phyloP scores from a whole-genome alignment of 352 stramenopile genomes.

The Phytophthora litchii region DNA sequence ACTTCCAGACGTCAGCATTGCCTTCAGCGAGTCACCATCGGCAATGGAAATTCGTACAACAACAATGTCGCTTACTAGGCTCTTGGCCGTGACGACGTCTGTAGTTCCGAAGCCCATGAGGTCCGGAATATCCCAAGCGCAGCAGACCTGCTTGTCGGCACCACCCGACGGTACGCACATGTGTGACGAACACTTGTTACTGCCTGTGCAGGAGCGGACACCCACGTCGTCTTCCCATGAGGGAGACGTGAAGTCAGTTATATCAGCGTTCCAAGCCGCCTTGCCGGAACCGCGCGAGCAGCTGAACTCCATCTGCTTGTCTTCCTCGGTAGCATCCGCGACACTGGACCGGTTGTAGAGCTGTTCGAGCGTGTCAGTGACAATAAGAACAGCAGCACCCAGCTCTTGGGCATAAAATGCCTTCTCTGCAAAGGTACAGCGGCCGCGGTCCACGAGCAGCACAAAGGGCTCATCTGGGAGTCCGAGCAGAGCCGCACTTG shows the following conservation, averaged over 20 bases:
- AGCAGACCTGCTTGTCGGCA: constrained; percentile 67
- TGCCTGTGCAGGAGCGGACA: constrained; percentile 48
- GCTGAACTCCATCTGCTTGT: constrained; percentile 59
- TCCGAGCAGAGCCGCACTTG: constrained; percentile 17
- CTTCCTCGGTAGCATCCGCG: constrained; percentile 34
- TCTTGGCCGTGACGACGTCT: constrained; percentile 37
- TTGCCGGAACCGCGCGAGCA: constrained; percentile 58
- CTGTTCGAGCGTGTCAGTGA: constrained; percentile 75
- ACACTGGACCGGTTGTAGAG: constrained; percentile 66
- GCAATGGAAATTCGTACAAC: constrained; percentile 76
- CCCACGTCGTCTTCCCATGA: constrained; percentile 48
- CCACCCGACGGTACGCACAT: constrained; percentile 69
- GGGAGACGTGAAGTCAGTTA: constrained; percentile 31
- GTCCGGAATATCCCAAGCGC: constrained; percentile 79
- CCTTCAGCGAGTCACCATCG: constrained; percentile 63
- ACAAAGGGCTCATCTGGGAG: constrained; percentile 52
- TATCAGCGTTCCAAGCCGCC: constrained; percentile 28
- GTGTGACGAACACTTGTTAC: constrained; percentile 51
- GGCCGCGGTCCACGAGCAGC: constrained; percentile 73
- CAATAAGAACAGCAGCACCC: constrained; percentile 68
- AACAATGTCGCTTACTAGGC: constrained; percentile 56
- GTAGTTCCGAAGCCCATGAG: constrained; percentile 65
- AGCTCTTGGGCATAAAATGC: constrained; percentile 67
- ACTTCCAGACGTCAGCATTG: constrained; percentile 32
- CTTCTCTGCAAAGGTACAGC: constrained; percentile 82